Evolutionary conservation across 2,329 filamentous ascomycete species (phyloP), one percentile per base, ranked within the genome.

Genomic region (Claviceps monticola): DNA sequence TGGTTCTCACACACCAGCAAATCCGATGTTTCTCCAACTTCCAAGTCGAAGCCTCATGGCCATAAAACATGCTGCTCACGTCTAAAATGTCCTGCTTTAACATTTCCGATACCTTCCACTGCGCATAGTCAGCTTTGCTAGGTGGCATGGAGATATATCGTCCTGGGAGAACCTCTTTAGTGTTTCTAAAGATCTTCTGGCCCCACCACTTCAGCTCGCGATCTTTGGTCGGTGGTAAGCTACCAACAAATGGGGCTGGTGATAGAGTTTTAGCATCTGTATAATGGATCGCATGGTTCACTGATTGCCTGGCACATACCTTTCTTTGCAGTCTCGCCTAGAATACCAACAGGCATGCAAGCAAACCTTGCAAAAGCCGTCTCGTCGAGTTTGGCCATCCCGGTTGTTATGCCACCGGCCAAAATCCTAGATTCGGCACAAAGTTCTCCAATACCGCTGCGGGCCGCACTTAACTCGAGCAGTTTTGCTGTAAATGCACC

Each of bases 1-100:
- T 2, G 14, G 11, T 4, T 29, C 2, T 21, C 5, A 66, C 75
- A 63, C 63, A 83, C 81, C 82, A 85, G 72, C 81, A 84, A 53
- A 84, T 78, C 5, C 82, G 73, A 59, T 82, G 75, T 59, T 82
- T 78, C 52, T 75, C 74, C 64, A 81, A 74, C 55, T 76, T 73
- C 79, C 77, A 83, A 44, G 66, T 61, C 13, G 69, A 71, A 36
- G 74, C 74, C 19, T 74, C 74, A 48, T 73, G 71, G 8, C 80
- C 81, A 56, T 82, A 84, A 56, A 81, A 82, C 1, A 77, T 70
- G 46, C 74, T 66, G 52, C 75, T 77, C 2, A 78, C 74, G 45
- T 76, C 66, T n/a, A 71, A 61, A 41, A 84, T 78, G 54, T 84
- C 80, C 43, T 77, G 66, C 61, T 80, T 78, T 9, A 84, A 68